Evolutionary conservation across 345 rosid species (phyloP), one percentile per base, ranked within the genome.

Genomic region (Salix koriyanagi): DNA sequence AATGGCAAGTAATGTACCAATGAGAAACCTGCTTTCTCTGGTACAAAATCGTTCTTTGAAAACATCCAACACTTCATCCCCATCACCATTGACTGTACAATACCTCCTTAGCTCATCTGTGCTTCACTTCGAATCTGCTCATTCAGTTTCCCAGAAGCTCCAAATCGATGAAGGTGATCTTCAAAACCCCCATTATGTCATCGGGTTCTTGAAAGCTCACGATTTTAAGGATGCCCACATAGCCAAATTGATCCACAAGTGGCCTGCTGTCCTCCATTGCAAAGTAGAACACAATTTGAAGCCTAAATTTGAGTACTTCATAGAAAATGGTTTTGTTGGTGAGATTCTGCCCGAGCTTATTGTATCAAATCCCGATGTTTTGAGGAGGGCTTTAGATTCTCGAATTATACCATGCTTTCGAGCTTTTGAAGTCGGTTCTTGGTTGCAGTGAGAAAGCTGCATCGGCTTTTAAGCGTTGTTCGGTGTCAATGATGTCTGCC

Each of bases 251-350:
- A 42, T 79, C 23, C 65, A 30, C 32, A 79, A 64, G 37, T 13
- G 37, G 18, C 84, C 81, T 15, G 3, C 14, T 10, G 42, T 79
- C 37, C 82, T 81, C 23, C 62, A 3, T 0, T 30, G 25, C 50
- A 76, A 25, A 44, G 65, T 65, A 23, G 60, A 78, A 44, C 18
- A 44, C 28, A 79, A 68, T 60, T 64, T 81, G 5, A 73, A 19
- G 66, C 79, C 80, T 46, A 82, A 84, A 62, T 7, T 81, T 34
- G 81, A 77, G 44, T 79, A 52, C 67, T 54, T 81, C 25, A 30
- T 42, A 16, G 65, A 54, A 28, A 71, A 69, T n/a, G 76, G 84
- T 36, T 73, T 84, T 11, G 62, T 48, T 4, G 79, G 81, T 61
- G 41, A 61, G 54, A 75, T 58, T 48, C 77, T 84, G 26, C 58